Conservation (phyloP, 2,329 filamentous ascomycete genomes). For the Hypoxylon sp. region DNA sequence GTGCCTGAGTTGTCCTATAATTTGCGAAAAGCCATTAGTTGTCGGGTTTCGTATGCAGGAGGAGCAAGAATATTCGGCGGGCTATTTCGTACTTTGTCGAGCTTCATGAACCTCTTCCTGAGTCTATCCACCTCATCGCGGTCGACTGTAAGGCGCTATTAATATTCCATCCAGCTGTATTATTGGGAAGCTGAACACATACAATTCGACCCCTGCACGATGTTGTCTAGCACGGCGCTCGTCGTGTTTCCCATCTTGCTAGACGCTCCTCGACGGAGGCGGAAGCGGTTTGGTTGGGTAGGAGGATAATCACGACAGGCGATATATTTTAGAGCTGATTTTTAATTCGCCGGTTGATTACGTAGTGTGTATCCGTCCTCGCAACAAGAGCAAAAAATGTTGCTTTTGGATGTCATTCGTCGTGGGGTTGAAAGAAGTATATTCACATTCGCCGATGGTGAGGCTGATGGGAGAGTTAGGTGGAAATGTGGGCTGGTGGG, state of each 20-base stretch:
- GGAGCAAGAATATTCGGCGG: constrained; percentile 11
- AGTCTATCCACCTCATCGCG: constrained; percentile 96
- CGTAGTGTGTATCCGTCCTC: background rate
- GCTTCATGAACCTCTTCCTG: constrained; percentile 98
- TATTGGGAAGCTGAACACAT: constrained; percentile 55
- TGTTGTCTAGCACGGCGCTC: constrained; percentile 88
- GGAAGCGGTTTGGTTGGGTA: constrained; percentile 11
- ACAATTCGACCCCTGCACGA: constrained; percentile 98
- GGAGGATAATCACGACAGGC: background rate
- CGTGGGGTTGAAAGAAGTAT: constrained; percentile 18
- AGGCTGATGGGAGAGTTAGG: constrained; percentile 34
- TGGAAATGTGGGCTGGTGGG: constrained; percentile 43
- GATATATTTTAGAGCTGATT: background rate
- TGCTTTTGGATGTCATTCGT: constrained; percentile 13
- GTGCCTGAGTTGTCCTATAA: constrained; percentile 94
- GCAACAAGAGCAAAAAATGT: constrained; percentile 2
- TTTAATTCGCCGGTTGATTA: background rate
- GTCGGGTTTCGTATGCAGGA: background rate
- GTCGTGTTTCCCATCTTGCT: constrained; percentile 76
- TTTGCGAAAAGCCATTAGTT: constrained; percentile 29
- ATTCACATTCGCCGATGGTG: constrained; percentile 17
- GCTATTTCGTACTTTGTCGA: constrained; percentile 84
- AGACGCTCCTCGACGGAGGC: constrained; percentile 44
- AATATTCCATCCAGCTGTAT: constrained; percentile 30
- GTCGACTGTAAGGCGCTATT: constrained; percentile 76